A percentile compares a stretch with the other conserved stretches of the same genome.
phyloP scores from a whole-genome alignment of 257 asterid genomes.

The Solanum acaule region DNA sequence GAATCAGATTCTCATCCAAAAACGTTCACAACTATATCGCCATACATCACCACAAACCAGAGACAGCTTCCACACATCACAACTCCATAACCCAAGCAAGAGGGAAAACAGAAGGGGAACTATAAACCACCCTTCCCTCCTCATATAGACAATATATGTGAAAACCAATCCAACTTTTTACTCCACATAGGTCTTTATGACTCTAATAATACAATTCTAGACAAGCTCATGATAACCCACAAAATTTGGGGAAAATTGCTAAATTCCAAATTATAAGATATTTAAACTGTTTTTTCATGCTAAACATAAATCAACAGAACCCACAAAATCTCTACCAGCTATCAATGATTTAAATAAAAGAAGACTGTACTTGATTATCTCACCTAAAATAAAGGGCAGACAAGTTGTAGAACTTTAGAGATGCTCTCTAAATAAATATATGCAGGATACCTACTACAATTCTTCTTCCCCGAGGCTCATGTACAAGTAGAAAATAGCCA shows the following conservation, averaged over 20 bases:
- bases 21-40: background rate
- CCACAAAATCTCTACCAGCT: background rate
- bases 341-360: background rate
- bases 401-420: background rate
- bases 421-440: background rate
- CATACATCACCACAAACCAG: background rate
- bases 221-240: background rate
- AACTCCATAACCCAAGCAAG: background rate
- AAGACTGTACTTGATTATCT: background rate
- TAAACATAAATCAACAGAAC: background rate
- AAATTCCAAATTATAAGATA: background rate
- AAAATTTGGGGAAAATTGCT: background rate
- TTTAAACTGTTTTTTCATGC: background rate
- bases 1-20: background rate
- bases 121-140: background rate
- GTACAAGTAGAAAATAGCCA: background rate
- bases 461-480: background rate
- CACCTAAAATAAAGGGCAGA: background rate
- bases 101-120: background rate
- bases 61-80: background rate
- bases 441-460: background rate
- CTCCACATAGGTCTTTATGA: background rate
- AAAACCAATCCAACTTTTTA: background rate
- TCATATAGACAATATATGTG: background rate
- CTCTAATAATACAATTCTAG: background rate